phyloP scores from a whole-genome alignment of 192 early-diverging fungal species.

The Mortierella claussenii region DNA sequence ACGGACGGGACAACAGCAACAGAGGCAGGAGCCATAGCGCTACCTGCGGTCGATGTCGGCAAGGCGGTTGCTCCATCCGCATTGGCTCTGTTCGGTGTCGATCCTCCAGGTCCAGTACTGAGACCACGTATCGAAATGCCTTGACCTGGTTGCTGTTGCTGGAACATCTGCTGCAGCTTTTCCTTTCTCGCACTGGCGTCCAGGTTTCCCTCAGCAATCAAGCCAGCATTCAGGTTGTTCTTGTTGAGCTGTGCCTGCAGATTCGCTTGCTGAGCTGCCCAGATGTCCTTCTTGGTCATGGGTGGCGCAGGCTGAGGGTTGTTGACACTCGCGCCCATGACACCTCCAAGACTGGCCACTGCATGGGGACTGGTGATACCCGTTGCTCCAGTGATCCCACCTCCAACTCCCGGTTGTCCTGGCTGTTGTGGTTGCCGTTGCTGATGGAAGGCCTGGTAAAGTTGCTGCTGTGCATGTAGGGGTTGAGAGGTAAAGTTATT shows the following conservation, averaged over 20 bases:
- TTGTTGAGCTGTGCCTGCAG: slow-evolving; percentile 15
- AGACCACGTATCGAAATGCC: neutral
- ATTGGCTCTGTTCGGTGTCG: neutral
- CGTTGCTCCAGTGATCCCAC: neutral
- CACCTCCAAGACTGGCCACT: neutral
- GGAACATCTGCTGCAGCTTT: slow-evolving; percentile 18
- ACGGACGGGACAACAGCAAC: neutral
- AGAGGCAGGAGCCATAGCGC: neutral
- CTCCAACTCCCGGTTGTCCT: neutral
- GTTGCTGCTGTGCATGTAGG: neutral
- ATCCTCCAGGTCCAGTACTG: neutral
- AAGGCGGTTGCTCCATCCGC: neutral
- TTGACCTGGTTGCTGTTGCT: slow-evolving; percentile 3
- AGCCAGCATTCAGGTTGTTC: slow-evolving; percentile 14
- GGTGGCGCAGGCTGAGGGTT: slow-evolving; percentile 2
- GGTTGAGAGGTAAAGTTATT: slow-evolving; percentile 9
- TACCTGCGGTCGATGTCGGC: neutral
- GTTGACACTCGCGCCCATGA: neutral
- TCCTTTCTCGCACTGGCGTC: neutral
- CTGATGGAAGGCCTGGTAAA: slow-evolving; percentile 1
- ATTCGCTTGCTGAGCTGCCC: slow-evolving; percentile 19
- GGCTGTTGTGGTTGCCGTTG: neutral
- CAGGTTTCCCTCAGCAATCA: slow-evolving; percentile 4
- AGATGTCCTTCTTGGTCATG: slow-evolving; percentile 11
- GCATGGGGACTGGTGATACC: neutral